A percentile compares a stretch with the other conserved stretches of the same genome.
These are phyloP conservation scores for Hirsutella rhossiliensis DNA, from an alignment of 2,329 filamentous ascomycete genomes.

Conservation along the genomic window DNA sequence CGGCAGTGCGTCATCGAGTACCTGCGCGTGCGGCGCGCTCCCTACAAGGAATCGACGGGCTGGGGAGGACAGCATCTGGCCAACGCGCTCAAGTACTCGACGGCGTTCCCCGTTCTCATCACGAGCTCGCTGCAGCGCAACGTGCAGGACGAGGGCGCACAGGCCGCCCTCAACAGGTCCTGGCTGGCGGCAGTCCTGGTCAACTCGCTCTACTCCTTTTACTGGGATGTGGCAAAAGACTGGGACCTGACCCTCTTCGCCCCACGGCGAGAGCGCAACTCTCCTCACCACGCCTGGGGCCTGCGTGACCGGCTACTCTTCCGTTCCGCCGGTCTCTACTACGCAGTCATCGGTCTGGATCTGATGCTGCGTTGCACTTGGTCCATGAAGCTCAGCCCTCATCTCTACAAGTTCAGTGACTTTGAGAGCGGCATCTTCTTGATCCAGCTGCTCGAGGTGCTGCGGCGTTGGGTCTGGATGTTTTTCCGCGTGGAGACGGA, in stretches of 20 bases:
- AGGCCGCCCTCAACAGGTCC: conserved; percentile 34
- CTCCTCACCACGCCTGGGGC: conserved; percentile 60
- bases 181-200: conserved; percentile 65
- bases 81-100: conserved; percentile 92
- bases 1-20: conserved; percentile 90
- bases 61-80: conserved; percentile 82
- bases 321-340: conserved; percentile 64
- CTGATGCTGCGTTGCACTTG: conserved; percentile 78
- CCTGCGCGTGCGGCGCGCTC: conserved; percentile 51
- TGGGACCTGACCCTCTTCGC: conserved; percentile 88
- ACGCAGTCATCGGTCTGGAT: conserved; percentile 67
- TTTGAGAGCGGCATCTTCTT: conserved; percentile 82
- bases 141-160: conserved; percentile 30
- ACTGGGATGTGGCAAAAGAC: conserved; percentile 94
- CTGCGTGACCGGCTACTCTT: conserved; percentile 66
- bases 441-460: conserved; percentile 76
- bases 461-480: conserved; percentile 90
- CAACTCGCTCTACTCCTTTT: conserved; percentile 93
- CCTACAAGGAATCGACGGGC: conserved; percentile 42
- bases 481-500: conserved; percentile 94
- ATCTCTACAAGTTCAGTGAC: conserved; percentile 73
- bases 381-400: conserved; percentile 75
- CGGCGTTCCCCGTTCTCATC: conserved; percentile 82
- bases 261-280: conserved; percentile 39
- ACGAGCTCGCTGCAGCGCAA: conserved; percentile 63